phyloP scores from a whole-genome alignment of 116 monocot genomes.

The Phalaenopsis hybrid region DNA sequence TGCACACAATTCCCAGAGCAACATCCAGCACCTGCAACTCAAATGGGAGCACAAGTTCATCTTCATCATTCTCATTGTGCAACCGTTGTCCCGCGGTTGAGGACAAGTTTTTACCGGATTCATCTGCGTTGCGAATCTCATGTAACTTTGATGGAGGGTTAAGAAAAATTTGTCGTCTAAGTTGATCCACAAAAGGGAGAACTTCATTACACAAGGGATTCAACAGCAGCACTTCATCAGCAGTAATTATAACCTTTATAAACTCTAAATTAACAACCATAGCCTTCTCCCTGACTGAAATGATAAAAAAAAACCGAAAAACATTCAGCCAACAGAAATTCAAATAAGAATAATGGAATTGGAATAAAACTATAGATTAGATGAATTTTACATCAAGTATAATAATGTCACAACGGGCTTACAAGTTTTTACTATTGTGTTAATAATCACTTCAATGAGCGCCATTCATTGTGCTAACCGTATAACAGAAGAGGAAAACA shows the following conservation, averaged over 20 bases:
- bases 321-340: not conserved
- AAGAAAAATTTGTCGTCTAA: conserved; percentile 49
- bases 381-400: not conserved
- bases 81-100: conserved; percentile 15
- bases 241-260: conserved; percentile 80
- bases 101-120: conserved; percentile 16
- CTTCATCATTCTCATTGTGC: conserved; percentile 27
- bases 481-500: not conserved
- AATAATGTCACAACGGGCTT: not conserved
- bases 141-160: conserved; percentile 29
- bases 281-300: conserved; percentile 87
- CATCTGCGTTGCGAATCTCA: conserved; percentile 10
- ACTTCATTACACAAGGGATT: conserved; percentile 73
- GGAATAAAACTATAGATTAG: not conserved
- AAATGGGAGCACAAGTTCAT: conserved; percentile 68
- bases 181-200: conserved; percentile 72
- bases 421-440: not conserved
- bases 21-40: conserved; percentile 91
- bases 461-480: not conserved
- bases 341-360: not conserved
- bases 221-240: conserved; percentile 75
- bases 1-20: conserved; percentile 73
- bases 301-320: not conserved
- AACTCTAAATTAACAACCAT: conserved; percentile 90
- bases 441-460: not conserved